Percentiles rank a stretch among this genome's conserved stretches.
These are phyloP conservation scores for Lactarius tabidus DNA, from an alignment of 768 basidiomycete genomes.

Conservation along the genomic window DNA sequence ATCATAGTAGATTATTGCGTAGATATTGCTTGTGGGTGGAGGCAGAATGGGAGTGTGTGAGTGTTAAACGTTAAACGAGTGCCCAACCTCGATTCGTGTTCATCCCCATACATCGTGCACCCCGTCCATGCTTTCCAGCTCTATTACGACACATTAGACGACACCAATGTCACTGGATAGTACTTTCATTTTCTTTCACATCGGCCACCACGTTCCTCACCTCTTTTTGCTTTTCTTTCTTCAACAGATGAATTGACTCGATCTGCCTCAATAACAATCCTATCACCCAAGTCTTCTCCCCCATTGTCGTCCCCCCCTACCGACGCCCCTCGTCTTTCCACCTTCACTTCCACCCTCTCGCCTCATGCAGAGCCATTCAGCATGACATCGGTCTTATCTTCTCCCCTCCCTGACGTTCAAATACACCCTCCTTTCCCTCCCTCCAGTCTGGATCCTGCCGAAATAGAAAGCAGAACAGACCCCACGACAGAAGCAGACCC, in stretches of 20 bases:
- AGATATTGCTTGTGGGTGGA: not conserved
- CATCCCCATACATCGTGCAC: not conserved
- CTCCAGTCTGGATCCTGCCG: conserved; percentile 30
- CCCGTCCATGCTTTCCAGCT: conserved; percentile 3
- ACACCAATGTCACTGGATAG: conserved; percentile 22
- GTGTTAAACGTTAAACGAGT: not conserved
- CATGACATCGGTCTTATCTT: conserved; percentile 18
- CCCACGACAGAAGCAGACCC: conserved; percentile 61
- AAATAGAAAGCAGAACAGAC: conserved; percentile 30
- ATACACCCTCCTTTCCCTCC: conserved; percentile 16
- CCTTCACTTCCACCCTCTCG: conserved; percentile 16
- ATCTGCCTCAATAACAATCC: conserved; percentile 8
- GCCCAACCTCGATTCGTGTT: no score
- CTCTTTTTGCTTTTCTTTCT: not conserved
- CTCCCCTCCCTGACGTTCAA: conserved; percentile 20
- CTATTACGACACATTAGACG: conserved; percentile 1
- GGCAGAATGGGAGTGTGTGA: not conserved
- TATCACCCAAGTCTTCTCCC: conserved; percentile 13
- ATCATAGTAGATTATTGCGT: no score
- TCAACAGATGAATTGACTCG: conserved; percentile 18
- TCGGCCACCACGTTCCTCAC: conserved; percentile 4
- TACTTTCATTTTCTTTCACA: conserved; percentile 7
- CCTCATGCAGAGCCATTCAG: conserved; percentile 24
- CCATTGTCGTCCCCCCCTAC: conserved; percentile 4
- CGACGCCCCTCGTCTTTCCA: conserved; percentile 15